A percentile compares a stretch with the other conserved stretches of the same genome.
Conservation (phyloP, 768 basidiomycete genomes). For the Agaricus subrufescens region DNA sequence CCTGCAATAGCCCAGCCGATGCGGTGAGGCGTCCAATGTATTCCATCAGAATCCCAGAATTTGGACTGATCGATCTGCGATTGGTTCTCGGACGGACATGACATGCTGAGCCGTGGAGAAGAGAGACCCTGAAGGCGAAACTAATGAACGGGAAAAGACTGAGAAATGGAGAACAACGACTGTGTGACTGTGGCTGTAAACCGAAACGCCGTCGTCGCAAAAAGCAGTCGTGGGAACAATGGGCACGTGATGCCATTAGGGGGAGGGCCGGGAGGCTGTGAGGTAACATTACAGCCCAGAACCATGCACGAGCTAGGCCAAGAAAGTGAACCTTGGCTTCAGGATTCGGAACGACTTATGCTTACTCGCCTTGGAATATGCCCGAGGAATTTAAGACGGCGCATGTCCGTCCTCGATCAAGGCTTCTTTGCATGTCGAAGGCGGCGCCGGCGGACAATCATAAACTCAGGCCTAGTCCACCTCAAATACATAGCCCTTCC, state of each 20-base stretch:
- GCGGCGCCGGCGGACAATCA: too few relatives aligned
- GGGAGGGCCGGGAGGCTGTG: not conserved
- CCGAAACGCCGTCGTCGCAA: too few relatives aligned
- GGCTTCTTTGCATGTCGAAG: too few relatives aligned
- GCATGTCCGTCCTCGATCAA: too few relatives aligned
- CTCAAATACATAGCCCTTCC: too few relatives aligned
- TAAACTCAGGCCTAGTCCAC: too few relatives aligned
- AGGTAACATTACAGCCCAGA: not conserved
- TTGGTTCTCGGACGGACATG: slow-evolving; percentile 40
- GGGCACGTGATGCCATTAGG: not conserved
- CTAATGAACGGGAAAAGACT: not conserved
- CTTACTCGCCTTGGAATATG: too few relatives aligned
- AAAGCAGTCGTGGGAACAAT: not conserved
- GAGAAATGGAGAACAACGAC: not conserved
- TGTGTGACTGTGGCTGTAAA: too few relatives aligned
- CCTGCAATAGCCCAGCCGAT: slow-evolving; percentile 77
- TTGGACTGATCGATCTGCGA: slow-evolving; percentile 48
- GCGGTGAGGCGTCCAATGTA: slow-evolving; percentile 58
- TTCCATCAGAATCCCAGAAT: slow-evolving; percentile 53
- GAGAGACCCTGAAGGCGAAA: not conserved
- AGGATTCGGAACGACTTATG: too few relatives aligned
- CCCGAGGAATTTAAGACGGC: too few relatives aligned
- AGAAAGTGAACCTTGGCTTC: too few relatives aligned
- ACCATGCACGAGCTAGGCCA: too few relatives aligned
- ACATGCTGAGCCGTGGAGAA: slow-evolving; percentile 1